These are phyloP conservation scores for Oidiodendron maius DNA, from an alignment of 495 filamentous ascomycete species.

Conservation along the genomic window DNA sequence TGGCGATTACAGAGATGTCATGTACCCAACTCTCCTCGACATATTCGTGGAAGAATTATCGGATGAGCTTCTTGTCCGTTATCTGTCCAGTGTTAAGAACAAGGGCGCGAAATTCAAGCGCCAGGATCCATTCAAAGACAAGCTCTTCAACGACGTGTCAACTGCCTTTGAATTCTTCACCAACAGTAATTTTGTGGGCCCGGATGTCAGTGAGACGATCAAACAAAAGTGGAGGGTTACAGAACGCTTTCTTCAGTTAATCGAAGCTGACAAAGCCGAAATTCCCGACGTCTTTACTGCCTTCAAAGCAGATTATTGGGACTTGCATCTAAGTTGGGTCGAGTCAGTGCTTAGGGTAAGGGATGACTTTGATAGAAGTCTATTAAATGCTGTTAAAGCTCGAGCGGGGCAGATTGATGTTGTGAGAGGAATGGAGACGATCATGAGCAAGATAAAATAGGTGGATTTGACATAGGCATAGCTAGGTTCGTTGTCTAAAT, in stretches of 20 bases:
- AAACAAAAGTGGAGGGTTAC: slow-evolving; percentile 90
- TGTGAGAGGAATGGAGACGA: slow-evolving; percentile 72
- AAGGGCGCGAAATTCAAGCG: slow-evolving; percentile 84
- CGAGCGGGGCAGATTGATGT: slow-evolving; percentile 78
- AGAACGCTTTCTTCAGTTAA: slow-evolving; percentile 67
- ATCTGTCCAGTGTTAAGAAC: slow-evolving; percentile 84
- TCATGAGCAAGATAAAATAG: slow-evolving; percentile 85
- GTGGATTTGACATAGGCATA: background rate
- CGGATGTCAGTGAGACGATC: slow-evolving; percentile 48
- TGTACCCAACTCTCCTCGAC: slow-evolving; percentile 80
- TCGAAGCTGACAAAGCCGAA: slow-evolving; percentile 67
- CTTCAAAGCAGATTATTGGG: slow-evolving; percentile 87
- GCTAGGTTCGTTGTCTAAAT: slow-evolving; percentile 13
- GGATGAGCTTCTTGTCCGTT: slow-evolving; percentile 80
- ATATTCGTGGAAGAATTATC: slow-evolving; percentile 87
- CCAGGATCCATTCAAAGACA: slow-evolving; percentile 74
- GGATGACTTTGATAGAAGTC: slow-evolving; percentile 89
- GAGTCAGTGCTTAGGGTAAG: slow-evolving; percentile 80
- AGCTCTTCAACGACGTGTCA: slow-evolving; percentile 83
- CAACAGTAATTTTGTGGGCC: slow-evolving; percentile 41
- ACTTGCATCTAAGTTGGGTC: slow-evolving; percentile 93
- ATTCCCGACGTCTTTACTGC: slow-evolving; percentile 72
- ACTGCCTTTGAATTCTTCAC: slow-evolving; percentile 77
- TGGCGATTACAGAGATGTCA: slow-evolving; percentile 69
- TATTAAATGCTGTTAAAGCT: slow-evolving; percentile 82